phyloP scores from a whole-genome alignment of 202 grass and related monocot genomes.

The Hordeum pubiflorum region DNA sequence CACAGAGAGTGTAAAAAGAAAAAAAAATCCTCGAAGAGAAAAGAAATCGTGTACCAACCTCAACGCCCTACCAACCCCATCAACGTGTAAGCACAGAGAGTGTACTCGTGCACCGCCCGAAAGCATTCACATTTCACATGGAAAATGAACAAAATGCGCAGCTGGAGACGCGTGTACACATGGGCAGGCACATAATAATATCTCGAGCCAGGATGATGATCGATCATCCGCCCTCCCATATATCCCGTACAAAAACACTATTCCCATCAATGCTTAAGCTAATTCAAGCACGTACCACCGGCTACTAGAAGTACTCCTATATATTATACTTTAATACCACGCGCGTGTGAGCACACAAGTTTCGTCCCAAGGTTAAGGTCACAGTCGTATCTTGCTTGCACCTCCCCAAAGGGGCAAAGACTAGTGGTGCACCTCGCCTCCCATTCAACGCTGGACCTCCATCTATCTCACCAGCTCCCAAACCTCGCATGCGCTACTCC shows the following conservation, averaged over 20 bases:
- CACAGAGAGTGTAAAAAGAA: neutral
- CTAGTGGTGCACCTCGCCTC: neutral
- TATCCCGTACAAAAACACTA: neutral
- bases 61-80: too few relatives aligned
- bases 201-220: too few relatives aligned
- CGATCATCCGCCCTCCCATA: too few relatives aligned
- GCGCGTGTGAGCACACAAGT: neutral
- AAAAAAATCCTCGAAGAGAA: too few relatives aligned
- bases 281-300: neutral
- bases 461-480: neutral
- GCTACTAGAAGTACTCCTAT: neutral
- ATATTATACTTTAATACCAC: neutral
- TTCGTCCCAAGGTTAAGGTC: neutral
- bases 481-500: neutral
- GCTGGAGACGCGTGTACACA: neutral
- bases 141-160: neutral
- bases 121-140: conserved; percentile 1
- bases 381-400: neutral
- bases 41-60: too few relatives aligned
- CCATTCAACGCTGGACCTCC: neutral
- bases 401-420: neutral
- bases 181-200: neutral
- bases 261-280: neutral
- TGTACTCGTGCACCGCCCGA: neutral
- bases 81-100: neutral